These are phyloP conservation scores for Copromyces sp. DNA, from an alignment of 495 filamentous ascomycete genomes.

Conservation along the genomic window DNA sequence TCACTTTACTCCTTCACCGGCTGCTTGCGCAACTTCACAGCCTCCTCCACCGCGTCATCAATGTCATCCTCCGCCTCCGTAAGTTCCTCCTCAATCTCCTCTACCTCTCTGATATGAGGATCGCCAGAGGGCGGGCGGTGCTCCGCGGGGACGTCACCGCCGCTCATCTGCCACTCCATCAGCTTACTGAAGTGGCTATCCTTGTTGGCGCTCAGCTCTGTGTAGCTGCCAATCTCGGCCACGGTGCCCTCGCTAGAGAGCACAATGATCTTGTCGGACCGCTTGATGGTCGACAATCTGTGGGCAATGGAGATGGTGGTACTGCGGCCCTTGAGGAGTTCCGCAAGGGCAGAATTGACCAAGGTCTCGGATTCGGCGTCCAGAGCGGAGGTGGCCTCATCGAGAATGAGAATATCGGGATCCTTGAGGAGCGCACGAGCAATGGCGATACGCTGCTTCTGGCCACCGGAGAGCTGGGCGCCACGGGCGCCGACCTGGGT, in stretches of 20 bases:
- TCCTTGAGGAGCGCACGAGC: slow-evolving; percentile 90
- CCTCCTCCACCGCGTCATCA: slow-evolving; percentile 12
- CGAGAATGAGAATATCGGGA: slow-evolving; percentile 90
- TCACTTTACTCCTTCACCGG: slow-evolving; percentile 2
- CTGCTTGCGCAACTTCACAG: slow-evolving; percentile 2
- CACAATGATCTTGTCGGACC: slow-evolving; percentile 85
- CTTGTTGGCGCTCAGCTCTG: slow-evolving; percentile 57
- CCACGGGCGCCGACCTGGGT: slow-evolving; percentile 88
- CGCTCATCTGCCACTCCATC: slow-evolving; percentile 99
- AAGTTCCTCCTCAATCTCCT: slow-evolving; percentile 37
- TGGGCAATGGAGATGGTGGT: slow-evolving; percentile 97
- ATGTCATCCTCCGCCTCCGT: slow-evolving; percentile 29
- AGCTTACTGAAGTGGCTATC: slow-evolving; percentile 82
- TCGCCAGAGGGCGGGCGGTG: slow-evolving; percentile 10
- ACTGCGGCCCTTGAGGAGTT: slow-evolving; percentile 72
- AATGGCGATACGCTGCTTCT: slow-evolving; percentile 97
- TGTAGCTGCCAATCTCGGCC: slow-evolving; percentile 80
- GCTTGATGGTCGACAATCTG: slow-evolving; percentile 89
- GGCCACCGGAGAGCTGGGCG: slow-evolving; percentile 87
- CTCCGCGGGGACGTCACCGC: slow-evolving; percentile 46
- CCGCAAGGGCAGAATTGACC: slow-evolving; percentile 78
- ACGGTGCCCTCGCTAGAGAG: slow-evolving; percentile 75
- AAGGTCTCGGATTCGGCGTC: slow-evolving; percentile 97
- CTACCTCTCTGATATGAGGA: slow-evolving; percentile 30
- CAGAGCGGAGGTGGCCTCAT: slow-evolving; percentile 87